Base-by-base conservation (phyloP, 129 eudicot genomes). In the Gnaphalium uliginosum region DNA sequence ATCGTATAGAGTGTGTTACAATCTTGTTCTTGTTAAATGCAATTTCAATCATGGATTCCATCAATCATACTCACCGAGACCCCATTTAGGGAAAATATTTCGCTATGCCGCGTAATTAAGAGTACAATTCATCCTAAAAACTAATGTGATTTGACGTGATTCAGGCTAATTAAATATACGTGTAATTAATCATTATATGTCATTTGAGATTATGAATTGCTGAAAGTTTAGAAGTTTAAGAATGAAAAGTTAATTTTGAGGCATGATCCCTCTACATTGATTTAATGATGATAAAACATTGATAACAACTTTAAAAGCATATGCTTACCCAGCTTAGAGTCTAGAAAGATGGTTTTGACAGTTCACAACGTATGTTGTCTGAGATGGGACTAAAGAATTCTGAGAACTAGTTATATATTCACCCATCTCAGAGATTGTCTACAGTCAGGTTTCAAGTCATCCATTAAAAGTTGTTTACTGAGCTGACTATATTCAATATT, bases 101-200 rank as follows among this genome's bases (percentile, higher is more conserved):
- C 81, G 64, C 70, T 61, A 81, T 24, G 81, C 64, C 27, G 85
- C 33, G 71, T 81, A 76, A 64, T 81, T 76, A 18, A 76, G 78
- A 66, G 73, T 75, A 53, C 85, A 70, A 30, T 76, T 76, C 78
- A 39, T 76, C 78, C 70, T 76, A 66, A 76, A 81, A 26, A 37
- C 81, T 53, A 81, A 77, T 22, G 81, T 76, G 57, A 76, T 62
- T 26, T 70, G 73, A 77, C 75, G 72, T 25, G 25, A 59, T 8
- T 56, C 22, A 26, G 4, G 56, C 10, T 24, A 41, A 23, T 8
- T 6, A 77, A 2, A 77, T 77, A 66, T 25, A 32, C 35, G 0
- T 32, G 35, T 68, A 18, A 76, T 51, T 21, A 56, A 29, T 39
- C 48, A 8, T 18, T 13, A 13, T 27, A 10, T 63, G 15, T 11